Evolutionary conservation across 208 protist genomes (phyloP).

Genomic region (Leishmania guyanensis): DNA sequence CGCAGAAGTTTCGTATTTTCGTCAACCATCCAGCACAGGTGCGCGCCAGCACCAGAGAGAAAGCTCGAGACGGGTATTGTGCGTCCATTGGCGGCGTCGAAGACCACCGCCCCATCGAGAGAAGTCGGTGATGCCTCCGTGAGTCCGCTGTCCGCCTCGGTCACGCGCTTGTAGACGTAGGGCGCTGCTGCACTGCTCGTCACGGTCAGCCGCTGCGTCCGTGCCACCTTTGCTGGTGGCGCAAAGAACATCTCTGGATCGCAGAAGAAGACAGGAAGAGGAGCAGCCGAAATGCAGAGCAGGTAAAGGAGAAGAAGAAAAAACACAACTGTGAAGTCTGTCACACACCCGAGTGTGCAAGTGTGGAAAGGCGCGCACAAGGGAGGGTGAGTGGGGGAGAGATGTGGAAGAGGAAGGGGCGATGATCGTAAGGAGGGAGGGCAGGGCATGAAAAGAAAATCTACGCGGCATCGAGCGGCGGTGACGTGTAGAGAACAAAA

Average conservation of each 20-base stretch:
- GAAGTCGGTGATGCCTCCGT: conserved; percentile 13
- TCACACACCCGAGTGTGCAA: background rate
- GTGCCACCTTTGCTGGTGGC: conserved; percentile 68
- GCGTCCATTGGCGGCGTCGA: background rate
- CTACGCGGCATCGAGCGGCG: no score
- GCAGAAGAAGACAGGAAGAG: no score
- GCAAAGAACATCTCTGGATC: conserved; percentile 50
- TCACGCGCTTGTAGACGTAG: conserved; percentile 19
- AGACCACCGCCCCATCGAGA: conserved; percentile 28
- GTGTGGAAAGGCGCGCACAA: background rate
- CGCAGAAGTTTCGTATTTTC: conserved; percentile 67
- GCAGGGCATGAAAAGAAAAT: no score
- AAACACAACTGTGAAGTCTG: background rate
- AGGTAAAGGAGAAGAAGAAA: background rate
- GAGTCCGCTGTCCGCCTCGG: conserved; percentile 16
- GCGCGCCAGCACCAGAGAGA: conserved; percentile 66
- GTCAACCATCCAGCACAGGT: conserved; percentile 80
- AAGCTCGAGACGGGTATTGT: conserved; percentile 31
- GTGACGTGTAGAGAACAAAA: background rate
- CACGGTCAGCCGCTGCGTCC: conserved; percentile 65
- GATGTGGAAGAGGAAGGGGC: background rate
- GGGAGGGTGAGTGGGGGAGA: background rate
- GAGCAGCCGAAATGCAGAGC: background rate
- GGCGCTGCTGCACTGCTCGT: conserved; percentile 13
- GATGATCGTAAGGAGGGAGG: background rate